phyloP scores from a whole-genome alignment of 306 rosid genomes.

The Lagenaria siceraria region DNA sequence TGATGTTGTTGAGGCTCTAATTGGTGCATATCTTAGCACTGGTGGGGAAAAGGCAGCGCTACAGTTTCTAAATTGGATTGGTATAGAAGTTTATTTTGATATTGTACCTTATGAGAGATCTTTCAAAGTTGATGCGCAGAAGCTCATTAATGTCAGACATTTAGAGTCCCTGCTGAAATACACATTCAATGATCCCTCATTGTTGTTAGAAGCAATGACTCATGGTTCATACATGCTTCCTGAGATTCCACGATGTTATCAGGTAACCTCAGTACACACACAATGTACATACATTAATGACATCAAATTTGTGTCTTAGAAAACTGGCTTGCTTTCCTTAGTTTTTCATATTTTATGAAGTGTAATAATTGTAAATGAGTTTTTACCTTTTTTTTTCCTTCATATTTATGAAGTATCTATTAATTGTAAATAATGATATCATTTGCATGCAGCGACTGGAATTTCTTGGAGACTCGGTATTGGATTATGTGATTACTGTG shows the following conservation, averaged over 20 bases:
- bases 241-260: conserved; percentile 70
- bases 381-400: no score
- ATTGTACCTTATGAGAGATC: conserved; percentile 27
- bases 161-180: conserved; percentile 48
- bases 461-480: conserved; percentile 63
- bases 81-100: conserved; percentile 47
- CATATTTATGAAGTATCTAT: not conserved
- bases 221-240: conserved; percentile 94
- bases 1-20: conserved; percentile 86
- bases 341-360: not conserved
- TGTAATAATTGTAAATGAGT: not conserved
- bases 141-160: conserved; percentile 28
- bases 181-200: conserved; percentile 39
- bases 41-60: conserved; percentile 67
- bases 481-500: conserved; percentile 57
- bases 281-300: not conserved
- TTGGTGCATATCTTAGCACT: conserved; percentile 67
- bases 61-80: conserved; percentile 55
- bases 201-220: conserved; percentile 72
- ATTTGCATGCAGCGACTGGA: conserved; percentile 51
- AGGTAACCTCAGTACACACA: conserved; percentile 28
- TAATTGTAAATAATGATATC: not conserved
- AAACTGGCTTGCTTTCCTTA: not conserved
- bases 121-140: conserved; percentile 23
- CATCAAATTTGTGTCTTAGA: not conserved